phyloP scores from a whole-genome alignment of 73 alveolate species.

The Paramecium caudatum region DNA sequence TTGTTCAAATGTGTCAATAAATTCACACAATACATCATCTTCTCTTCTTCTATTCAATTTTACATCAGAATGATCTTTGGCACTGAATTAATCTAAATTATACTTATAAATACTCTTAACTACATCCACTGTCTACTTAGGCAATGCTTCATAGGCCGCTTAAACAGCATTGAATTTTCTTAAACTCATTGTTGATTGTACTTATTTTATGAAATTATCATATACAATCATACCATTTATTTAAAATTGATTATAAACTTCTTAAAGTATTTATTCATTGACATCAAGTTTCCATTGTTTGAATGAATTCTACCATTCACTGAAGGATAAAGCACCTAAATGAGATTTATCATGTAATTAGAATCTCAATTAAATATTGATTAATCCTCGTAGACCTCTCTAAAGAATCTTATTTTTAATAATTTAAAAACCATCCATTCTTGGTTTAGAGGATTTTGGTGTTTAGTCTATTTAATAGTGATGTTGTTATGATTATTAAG shows the following conservation, averaged over 20 bases:
- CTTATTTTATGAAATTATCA: conserved; percentile 93
- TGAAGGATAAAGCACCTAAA: conserved; percentile 84
- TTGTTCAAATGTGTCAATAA: conserved; percentile 89
- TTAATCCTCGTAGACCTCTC: conserved; percentile 96
- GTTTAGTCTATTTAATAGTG: conserved; percentile 32
- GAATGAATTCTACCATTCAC: conserved; percentile 90
- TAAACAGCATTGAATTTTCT: conserved; percentile 61
- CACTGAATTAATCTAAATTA: conserved; percentile 78
- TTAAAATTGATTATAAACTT: conserved; percentile 85
- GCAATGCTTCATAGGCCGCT: conserved; percentile 84
- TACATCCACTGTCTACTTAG: conserved; percentile 80
- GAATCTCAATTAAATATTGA: conserved; percentile 90
- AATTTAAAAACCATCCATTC: conserved; percentile 79
- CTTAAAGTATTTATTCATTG: conserved; percentile 83
- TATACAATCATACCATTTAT: conserved; percentile 89
- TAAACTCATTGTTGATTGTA: conserved; percentile 92
- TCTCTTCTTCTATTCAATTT: conserved; percentile 84
- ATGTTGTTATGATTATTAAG: conserved; percentile 61
- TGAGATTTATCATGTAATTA: conserved; percentile 90
- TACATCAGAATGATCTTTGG: conserved; percentile 93
- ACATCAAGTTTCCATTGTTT: conserved; percentile 87
- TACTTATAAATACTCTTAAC: conserved; percentile 78
- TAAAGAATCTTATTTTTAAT: conserved; percentile 84
- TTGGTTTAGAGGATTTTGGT: conserved; percentile 70
- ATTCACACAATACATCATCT: conserved; percentile 87